Base-by-base conservation (phyloP, 2,329 filamentous ascomycete species). In the Talaromyces pinophilus region DNA sequence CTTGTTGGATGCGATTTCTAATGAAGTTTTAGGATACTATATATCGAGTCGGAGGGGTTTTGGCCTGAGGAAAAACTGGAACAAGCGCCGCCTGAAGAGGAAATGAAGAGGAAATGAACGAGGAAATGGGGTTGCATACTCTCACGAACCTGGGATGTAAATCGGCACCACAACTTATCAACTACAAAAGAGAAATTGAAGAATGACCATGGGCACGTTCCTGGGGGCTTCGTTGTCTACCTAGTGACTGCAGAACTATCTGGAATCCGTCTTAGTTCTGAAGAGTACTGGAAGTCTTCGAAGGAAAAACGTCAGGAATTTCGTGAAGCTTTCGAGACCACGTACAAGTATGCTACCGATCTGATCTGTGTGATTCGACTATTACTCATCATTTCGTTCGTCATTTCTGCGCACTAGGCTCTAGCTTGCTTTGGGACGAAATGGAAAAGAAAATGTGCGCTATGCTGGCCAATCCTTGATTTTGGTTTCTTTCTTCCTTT, bases 201-300 rank as follows among this genome's bases (percentile, higher is more conserved):
- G n/a, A n/a, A 52, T 28, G 46, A 62, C n/a, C 33, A 5, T 17
- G 46, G 46, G 28, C 30, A n/a, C 10, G 30, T 62, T 62, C 60
- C 60, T 42, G 60, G 60, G 3, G 60, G 60, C 15, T 62, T 50
- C 6, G 15, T 62, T 10, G 60, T 62, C 42, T 62, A 62, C 19
- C 35, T 54, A 13, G 60, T 62, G 3, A 52, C 22, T 8, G 30
- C 5, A 15, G 1, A 40, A 10, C 11, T 62, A n/a, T 33, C 60
- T 62, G 60, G 60, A 17, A 40, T 28, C 8, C 60, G 13, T 54
- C 25, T 62, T 4, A 28, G 30, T 28, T 1, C 1, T n/a, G 19
- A 52, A 3, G 60, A 62, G 1, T 62, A 25, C 28, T 62, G 60
- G 60, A 13, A 8, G 13, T 28, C 42, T 42, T 52, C 46, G 7